A percentile compares a stretch with the other conserved stretches of the same genome.
These are phyloP conservation scores for Elaphomyces granulatus DNA, from an alignment of 495 filamentous ascomycete species.

Conservation along the genomic window DNA sequence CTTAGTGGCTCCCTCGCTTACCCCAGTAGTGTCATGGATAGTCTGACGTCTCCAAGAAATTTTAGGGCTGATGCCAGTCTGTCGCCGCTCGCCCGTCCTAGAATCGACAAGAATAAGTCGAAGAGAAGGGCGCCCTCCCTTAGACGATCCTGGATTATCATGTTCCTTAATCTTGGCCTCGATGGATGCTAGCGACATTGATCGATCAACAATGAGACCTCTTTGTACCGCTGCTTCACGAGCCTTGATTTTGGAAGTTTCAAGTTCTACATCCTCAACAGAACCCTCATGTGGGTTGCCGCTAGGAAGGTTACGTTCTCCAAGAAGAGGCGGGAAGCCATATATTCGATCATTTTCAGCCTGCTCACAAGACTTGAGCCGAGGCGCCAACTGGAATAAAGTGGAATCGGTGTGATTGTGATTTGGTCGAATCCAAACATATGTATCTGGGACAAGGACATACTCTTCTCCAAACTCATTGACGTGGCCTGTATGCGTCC, in stretches of 20 bases:
- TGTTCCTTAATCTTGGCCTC: constrained; percentile 7
- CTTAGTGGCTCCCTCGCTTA: not conserved
- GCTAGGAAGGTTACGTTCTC: constrained; percentile 24
- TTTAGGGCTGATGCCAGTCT: not conserved
- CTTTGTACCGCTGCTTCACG: constrained; percentile 9
- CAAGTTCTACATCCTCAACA: constrained; percentile 10
- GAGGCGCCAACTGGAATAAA: constrained; percentile 21
- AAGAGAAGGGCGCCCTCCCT: not conserved
- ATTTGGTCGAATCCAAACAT: constrained; percentile 16
- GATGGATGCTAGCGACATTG: constrained; percentile 8
- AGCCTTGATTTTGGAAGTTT: constrained; percentile 10
- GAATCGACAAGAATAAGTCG: not conserved
- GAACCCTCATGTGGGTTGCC: constrained; percentile 5
- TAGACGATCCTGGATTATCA: constrained; percentile 1
- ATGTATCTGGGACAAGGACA: constrained; percentile 12
- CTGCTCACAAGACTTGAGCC: constrained; percentile 17
- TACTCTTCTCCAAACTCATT: constrained; percentile 25
- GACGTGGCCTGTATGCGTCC: constrained; percentile 21
- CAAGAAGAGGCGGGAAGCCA: constrained; percentile 28
- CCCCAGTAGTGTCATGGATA: not conserved
- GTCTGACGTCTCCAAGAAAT: not conserved
- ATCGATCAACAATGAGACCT: constrained; percentile 8
- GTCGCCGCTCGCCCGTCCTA: not conserved
- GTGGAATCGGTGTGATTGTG: constrained; percentile 18
- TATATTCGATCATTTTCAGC: constrained; percentile 18